phyloP scores from a whole-genome alignment of 148 eudicot species.

The Vaccinium vitisidaea region DNA sequence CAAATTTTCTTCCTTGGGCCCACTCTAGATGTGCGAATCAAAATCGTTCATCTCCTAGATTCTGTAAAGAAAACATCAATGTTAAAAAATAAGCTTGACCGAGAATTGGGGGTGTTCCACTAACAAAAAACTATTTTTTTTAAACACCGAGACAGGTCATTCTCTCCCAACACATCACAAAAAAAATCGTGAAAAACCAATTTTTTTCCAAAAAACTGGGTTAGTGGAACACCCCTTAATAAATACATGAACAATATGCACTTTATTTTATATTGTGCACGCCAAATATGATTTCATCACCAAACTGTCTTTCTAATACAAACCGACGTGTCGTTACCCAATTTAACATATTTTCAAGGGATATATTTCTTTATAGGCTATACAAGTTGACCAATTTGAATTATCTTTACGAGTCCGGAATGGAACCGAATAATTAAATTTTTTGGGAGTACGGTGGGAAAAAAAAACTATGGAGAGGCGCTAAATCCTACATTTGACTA shows the following conservation, averaged over 20 bases:
- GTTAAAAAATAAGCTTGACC: background rate
- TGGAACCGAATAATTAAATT: background rate
- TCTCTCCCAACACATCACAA: too few relatives aligned
- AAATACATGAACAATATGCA: background rate
- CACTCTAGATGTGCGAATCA: too few relatives aligned
- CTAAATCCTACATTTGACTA: background rate
- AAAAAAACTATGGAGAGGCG: background rate
- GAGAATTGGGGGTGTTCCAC: too few relatives aligned
- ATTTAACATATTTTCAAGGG: background rate
- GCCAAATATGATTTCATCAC: too few relatives aligned
- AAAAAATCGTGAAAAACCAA: too few relatives aligned
- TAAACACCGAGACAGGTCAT: too few relatives aligned
- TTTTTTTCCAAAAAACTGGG: too few relatives aligned
- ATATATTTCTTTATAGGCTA: background rate
- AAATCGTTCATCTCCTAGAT: background rate
- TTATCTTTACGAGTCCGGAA: background rate
- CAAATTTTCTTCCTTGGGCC: too few relatives aligned
- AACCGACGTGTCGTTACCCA: background rate
- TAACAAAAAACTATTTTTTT: too few relatives aligned
- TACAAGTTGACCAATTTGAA: background rate
- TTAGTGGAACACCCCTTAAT: too few relatives aligned
- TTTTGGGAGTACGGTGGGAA: background rate
- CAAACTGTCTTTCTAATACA: too few relatives aligned
- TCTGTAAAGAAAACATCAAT: background rate
- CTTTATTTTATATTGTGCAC: background rate